Evolutionary conservation across 2,329 filamentous ascomycete species (phyloP).

Genomic region (Aulographum hederae): DNA sequence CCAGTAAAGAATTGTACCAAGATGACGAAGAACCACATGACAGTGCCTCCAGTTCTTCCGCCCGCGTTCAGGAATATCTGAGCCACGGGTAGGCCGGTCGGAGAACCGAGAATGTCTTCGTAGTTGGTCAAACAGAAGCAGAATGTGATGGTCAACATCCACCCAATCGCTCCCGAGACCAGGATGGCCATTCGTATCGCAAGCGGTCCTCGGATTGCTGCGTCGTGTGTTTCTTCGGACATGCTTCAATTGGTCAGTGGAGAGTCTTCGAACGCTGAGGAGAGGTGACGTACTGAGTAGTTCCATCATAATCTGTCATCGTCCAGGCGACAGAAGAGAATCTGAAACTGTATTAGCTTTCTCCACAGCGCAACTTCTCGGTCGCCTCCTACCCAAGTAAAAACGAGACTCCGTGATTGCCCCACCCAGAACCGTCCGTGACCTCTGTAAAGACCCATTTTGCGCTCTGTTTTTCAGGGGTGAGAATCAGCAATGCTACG

Average conservation of each 20-base stretch:
- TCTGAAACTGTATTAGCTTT: constrained; percentile 12
- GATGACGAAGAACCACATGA: constrained; percentile 44
- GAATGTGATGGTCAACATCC: constrained; percentile 43
- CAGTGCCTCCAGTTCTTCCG: constrained; percentile 34
- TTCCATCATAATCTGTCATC: constrained; percentile 53
- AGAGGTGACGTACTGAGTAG: constrained; percentile 35
- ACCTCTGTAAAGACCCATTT: constrained; percentile 43
- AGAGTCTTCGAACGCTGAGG: constrained; percentile 8
- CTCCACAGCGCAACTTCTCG: background rate
- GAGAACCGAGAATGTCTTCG: constrained; percentile 34
- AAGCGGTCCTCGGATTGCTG: constrained; percentile 38
- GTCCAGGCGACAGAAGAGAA: constrained; percentile 40
- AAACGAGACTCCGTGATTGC: constrained; percentile 41
- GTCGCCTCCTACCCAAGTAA: constrained; percentile 31
- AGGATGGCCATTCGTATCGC: constrained; percentile 42
- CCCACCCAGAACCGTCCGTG: constrained; percentile 44
- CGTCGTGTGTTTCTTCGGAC: constrained; percentile 49
- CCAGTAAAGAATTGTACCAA: constrained; percentile 48
- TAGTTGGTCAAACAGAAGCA: constrained; percentile 44
- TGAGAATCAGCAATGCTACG: constrained; percentile 37
- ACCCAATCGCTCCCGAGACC: constrained; percentile 41
- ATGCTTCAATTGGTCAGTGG: constrained; percentile 26
- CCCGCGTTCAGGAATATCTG: constrained; percentile 40
- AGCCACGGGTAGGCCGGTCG: constrained; percentile 42
- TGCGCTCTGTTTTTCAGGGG: constrained; percentile 38